Base-by-base conservation (phyloP, 495 filamentous ascomycete genomes). In the Xanthoparmelia taractica region DNA sequence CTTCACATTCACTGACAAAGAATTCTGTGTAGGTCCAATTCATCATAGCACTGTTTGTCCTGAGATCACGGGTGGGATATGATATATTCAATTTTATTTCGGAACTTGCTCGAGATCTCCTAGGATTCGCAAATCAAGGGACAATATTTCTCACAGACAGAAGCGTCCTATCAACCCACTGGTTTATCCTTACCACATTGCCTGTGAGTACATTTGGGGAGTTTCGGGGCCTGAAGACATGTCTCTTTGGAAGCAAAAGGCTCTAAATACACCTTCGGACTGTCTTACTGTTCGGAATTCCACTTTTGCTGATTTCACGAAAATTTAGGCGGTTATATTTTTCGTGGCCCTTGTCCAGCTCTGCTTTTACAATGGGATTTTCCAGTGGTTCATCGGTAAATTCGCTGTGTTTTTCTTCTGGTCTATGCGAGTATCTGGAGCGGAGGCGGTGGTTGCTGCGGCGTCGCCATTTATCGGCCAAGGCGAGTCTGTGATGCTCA, bases 391-490 rank as follows among this genome's bases (percentile, higher is more conserved):
- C 73, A 82, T 96, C 67, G 74, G 73, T 37, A 96, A 96, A 67
- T 90, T 93, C 66, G 91, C 92, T 65, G 78, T 84, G 57, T 90
- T 96, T 74, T 95, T 96, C 82, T 94, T 92, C 82, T 95, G 89
- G 87, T 79, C 75, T 50, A 85, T 96, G 80, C 79, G 83, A 12
- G 89, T 96, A n/a, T 94, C 90, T n/a, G 92, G 92, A 47, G 90
- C 89, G 54, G 92, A 96, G 71, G 90, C 92, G 29, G 88, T 96
- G 36, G 92, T 96, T 34, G 92, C 92, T 36, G 88, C 91, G 50
- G 92, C 92, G n/a, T 92, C 91, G 8, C 92, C 92, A 1, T 96
- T 96, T 75, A 92, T 96, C 67, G 92, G 92, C 37, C 91, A 94
- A 76, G 92, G 92, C 66, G 92, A 96, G 78, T 92, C 88, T 11